Evolutionary conservation across 169 alveolate genomes (phyloP).

Genomic region (Plasmodium vivax): DNA sequence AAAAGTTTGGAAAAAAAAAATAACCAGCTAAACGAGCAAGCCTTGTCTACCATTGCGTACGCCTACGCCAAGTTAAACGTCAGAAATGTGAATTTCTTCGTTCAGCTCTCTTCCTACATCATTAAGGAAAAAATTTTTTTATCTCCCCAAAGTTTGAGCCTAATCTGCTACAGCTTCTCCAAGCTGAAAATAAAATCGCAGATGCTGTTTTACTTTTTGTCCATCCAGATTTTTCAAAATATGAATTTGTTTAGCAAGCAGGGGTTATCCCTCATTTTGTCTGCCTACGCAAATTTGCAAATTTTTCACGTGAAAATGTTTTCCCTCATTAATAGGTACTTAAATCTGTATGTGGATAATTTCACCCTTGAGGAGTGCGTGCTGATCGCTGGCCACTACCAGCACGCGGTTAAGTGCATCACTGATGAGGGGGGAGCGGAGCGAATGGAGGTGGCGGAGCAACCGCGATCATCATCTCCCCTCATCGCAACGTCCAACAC

Average conservation of each 20-base stretch:
- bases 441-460: background rate
- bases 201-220: conserved; percentile 49
- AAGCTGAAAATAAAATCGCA: conserved; percentile 67
- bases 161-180: conserved; percentile 58
- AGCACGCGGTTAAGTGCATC: conserved; percentile 27
- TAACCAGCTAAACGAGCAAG: conserved; percentile 28
- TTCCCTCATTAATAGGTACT: conserved; percentile 40
- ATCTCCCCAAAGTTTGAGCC: conserved; percentile 74
- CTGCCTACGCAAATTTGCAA: conserved; percentile 46
- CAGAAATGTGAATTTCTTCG: conserved; percentile 33
- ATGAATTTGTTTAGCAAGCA: conserved; percentile 60
- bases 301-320: conserved; percentile 63
- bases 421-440: background rate
- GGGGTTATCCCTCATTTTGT: conserved; percentile 47
- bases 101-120: conserved; percentile 55
- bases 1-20: conserved; percentile 13
- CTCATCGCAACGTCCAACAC: conserved; percentile 5
- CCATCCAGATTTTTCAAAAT: conserved; percentile 58
- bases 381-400: conserved; percentile 31
- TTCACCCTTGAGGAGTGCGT: conserved; percentile 30
- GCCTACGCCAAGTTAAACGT: conserved; percentile 49
- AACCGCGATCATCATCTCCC: background rate
- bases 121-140: conserved; percentile 51
- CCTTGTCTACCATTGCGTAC: conserved; percentile 67
- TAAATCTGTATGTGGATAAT: conserved; percentile 35